These are phyloP conservation scores for Penicillium paneum DNA, from an alignment of 2,329 filamentous ascomycete species.

Conservation along the genomic window DNA sequence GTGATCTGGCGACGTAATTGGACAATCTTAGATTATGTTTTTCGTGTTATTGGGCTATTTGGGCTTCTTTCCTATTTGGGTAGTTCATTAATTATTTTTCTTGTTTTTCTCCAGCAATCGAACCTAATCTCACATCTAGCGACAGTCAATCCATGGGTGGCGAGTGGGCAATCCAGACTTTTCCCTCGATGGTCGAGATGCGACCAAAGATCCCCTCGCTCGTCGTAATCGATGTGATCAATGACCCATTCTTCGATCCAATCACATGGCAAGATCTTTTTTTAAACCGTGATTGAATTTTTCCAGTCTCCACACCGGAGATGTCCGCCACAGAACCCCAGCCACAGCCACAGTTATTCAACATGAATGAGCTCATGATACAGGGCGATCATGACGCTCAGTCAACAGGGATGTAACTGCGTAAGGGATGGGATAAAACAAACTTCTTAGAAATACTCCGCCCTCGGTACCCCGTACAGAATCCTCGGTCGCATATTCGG, in stretches of 20 bases:
- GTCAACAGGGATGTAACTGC: neutral
- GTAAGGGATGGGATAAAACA: slow-evolving; percentile 2
- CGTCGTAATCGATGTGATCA: slow-evolving; percentile 15
- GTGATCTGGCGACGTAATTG: slow-evolving; percentile 22
- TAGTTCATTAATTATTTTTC: neutral
- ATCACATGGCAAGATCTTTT: neutral
- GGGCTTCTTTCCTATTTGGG: neutral
- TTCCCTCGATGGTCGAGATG: neutral
- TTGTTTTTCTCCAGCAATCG: slow-evolving; percentile 1
- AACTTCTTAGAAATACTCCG: neutral
- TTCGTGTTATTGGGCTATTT: neutral
- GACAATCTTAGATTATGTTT: neutral
- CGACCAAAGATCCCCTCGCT: neutral
- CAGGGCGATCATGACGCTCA: slow-evolving; percentile 8
- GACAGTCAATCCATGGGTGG: slow-evolving; percentile 1
- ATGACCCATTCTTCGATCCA: slow-evolving; percentile 12
- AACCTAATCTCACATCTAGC: neutral
- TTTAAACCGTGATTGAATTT: neutral
- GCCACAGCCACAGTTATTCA: neutral
- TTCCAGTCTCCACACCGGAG: neutral
- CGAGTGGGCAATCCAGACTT: slow-evolving; percentile 17
- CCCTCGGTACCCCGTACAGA: neutral
- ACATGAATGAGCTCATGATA: neutral
- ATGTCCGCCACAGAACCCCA: slow-evolving; percentile 6
- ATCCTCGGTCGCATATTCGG: neutral